Conservation (phyloP, 176 grass and related monocot species). For the Triticum dicoccoides region DNA sequence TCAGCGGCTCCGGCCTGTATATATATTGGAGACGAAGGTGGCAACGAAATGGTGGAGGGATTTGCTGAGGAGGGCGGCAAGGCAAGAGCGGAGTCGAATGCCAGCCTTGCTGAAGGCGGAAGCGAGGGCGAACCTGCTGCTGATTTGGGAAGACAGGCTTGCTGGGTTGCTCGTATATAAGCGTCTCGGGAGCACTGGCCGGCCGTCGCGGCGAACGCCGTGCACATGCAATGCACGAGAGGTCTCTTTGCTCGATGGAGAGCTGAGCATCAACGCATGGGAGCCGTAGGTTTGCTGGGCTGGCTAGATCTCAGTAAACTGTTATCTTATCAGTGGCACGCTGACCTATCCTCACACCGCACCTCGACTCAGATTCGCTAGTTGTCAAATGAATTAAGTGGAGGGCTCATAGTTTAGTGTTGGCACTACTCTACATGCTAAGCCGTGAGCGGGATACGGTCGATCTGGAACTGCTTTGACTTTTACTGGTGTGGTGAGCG, state of each 20-base stretch:
- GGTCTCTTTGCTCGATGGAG: background rate
- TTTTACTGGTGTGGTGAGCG: background rate
- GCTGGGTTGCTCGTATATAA: background rate
- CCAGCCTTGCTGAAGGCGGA: background rate
- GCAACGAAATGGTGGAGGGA: background rate
- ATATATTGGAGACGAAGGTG: conserved; percentile 32
- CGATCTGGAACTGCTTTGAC: background rate
- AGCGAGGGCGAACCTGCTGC: background rate
- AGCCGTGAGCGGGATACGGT: background rate
- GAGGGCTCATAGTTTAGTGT: background rate
- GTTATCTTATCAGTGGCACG: background rate
- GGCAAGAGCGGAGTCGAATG: background rate
- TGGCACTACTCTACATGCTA: too few species aligned
- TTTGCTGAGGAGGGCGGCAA: too few species aligned
- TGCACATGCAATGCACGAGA: conserved; percentile 23
- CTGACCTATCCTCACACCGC: background rate
- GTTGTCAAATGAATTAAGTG: background rate
- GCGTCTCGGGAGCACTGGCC: background rate
- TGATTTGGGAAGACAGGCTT: background rate
- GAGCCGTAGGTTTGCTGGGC: background rate
- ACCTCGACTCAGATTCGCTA: background rate
- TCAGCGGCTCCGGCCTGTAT: background rate
- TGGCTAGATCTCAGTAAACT: conserved; percentile 14
- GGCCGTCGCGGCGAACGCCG: background rate
- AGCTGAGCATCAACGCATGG: conserved; percentile 2